Evolutionary conservation across 805 yeast species (phyloP), one percentile per base, ranked within the genome.

Genomic region (Priceomyces melissophilus): DNA sequence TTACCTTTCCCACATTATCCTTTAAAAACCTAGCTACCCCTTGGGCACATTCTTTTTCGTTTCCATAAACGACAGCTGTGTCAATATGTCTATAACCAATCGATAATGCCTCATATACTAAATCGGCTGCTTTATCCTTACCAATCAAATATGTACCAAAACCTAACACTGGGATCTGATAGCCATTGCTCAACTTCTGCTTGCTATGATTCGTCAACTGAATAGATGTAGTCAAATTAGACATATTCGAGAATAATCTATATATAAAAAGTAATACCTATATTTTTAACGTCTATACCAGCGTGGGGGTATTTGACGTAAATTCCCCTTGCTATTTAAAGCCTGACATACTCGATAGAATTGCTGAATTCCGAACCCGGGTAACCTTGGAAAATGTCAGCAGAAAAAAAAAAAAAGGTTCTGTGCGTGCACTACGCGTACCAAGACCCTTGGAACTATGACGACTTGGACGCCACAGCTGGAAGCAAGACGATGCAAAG

Each of bases 21-120:
- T 67, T 50, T 15, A 81, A 45, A 71, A 79, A 84, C 39, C 63
- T 56, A 13, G 67, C 59, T 33, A 84, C 75, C 4, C 84, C 93
- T 36, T 72, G 67, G 13, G 79, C 80, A 3, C 78, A 78, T 47
- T 80, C 84, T 11, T 48, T 48, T 55, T 84, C 87, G 61, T 86
- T 86, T 9, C 66, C 63, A 63, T 87, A 87, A n/a, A 60, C 59
- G 8, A 73, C 79, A 5, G 95, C 96, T 13, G 82, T 67, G 55
- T 87, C 93, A 43, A 86, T 65, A 53, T 82, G 91, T 49, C 93
- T 74, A 58, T 83, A 86, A 0, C 95, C 95, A 10, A 58, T 64
- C 26, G 69, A 60, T 43, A 86, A 69, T 1, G 90, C 93, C 25
- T 69, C 56, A 48, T 73, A 68, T 0, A 80, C 82, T 20, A 79